A percentile compares a stretch with the other conserved stretches of the same genome.
These are phyloP conservation scores for Panaeolus papilionaceus DNA, from an alignment of 768 basidiomycete genomes.

Conservation along the genomic window DNA sequence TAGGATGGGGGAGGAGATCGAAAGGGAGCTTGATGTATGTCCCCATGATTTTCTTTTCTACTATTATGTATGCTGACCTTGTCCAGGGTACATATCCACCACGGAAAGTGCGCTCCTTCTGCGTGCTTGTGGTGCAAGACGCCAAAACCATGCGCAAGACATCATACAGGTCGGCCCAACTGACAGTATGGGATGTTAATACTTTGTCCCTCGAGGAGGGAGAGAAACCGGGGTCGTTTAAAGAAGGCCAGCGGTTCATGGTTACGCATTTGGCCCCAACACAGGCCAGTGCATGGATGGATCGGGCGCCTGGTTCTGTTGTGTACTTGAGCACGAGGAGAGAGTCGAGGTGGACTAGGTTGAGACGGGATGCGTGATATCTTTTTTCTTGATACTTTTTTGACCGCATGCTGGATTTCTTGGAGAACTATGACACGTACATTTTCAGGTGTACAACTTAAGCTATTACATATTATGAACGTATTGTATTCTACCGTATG, in stretches of 20 bases:
- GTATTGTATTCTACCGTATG: conserved; percentile 12
- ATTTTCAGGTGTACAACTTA: not conserved
- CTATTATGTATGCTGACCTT: not conserved
- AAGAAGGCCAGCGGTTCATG: conserved; percentile 69
- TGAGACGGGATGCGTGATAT: conserved; percentile 26
- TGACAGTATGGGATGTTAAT: conserved; percentile 86
- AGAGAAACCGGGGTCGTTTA: conserved; percentile 54
- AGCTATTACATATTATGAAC: not conserved
- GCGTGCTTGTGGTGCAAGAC: conserved; percentile 74
- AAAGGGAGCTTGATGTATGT: conserved; percentile 74
- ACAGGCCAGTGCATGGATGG: conserved; percentile 76
- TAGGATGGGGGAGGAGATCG: conserved; percentile 62
- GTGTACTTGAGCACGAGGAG: conserved; percentile 74
- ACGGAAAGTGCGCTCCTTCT: conserved; percentile 77
- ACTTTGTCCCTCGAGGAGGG: conserved; percentile 57
- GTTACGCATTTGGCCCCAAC: conserved; percentile 80
- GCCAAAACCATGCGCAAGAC: conserved; percentile 57
- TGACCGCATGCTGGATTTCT: not conserved
- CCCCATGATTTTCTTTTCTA: not conserved
- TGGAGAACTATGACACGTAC: not conserved
- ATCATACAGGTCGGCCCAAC: conserved; percentile 66
- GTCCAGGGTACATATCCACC: conserved; percentile 67
- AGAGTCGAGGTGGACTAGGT: conserved; percentile 66
- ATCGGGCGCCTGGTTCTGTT: conserved; percentile 59
- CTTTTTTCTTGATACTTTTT: not conserved